Evolutionary conservation across 192 early-diverging fungal species (phyloP).

Genomic region (Backusella morwellensis): DNA sequence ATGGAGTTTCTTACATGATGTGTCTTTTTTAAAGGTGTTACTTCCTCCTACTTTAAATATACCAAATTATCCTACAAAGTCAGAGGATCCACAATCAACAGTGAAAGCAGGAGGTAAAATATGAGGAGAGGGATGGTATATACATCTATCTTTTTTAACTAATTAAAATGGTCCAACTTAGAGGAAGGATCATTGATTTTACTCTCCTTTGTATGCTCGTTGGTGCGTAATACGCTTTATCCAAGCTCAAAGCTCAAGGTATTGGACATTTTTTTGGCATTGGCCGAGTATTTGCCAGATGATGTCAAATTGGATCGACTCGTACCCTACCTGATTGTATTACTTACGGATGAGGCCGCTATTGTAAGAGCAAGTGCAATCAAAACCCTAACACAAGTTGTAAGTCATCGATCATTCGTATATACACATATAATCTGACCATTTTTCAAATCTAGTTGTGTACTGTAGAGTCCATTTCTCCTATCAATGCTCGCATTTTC

Average conservation of each 20-base stretch:
- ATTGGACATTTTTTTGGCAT: constrained; percentile 69
- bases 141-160: background rate
- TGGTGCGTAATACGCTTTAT: constrained; percentile 67
- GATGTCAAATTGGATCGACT: constrained; percentile 72
- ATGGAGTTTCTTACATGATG: too few species aligned
- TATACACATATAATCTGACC: too few species aligned
- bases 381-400: constrained; percentile 67
- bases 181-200: constrained; percentile 71
- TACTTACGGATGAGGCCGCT: constrained; percentile 63
- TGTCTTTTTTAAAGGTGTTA: background rate
- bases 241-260: constrained; percentile 70
- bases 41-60: constrained; percentile 34
- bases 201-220: constrained; percentile 62
- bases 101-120: constrained; percentile 15
- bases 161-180: constrained; percentile 8
- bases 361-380: constrained; percentile 63
- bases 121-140: background rate
- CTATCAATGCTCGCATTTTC: constrained; percentile 84
- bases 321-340: constrained; percentile 72
- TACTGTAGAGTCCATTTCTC: constrained; percentile 74
- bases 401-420: constrained; percentile 26
- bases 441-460: constrained; percentile 48
- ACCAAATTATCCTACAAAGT: constrained; percentile 20
- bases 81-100: background rate
- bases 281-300: constrained; percentile 65